These are phyloP conservation scores for Fusarium tupiense DNA, from an alignment of 2,329 filamentous ascomycete species.

Conservation along the genomic window DNA sequence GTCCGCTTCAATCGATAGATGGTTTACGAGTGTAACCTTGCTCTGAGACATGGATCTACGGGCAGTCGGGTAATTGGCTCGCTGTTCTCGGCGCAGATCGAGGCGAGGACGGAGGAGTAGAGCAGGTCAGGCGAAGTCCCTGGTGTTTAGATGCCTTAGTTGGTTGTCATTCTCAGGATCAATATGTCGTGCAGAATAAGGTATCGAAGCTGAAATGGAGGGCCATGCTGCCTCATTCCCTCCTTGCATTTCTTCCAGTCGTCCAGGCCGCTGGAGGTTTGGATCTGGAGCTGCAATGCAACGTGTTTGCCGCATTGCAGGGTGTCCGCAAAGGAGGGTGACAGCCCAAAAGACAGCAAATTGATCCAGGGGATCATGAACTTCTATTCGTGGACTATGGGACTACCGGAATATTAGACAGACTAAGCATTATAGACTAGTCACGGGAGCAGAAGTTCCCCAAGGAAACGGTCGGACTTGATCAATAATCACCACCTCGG, in stretches of 20 bases:
- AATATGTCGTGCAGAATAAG: too few relatives aligned
- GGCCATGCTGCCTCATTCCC: accelerated
- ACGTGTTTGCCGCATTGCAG: too few relatives aligned
- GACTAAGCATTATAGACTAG: accelerated
- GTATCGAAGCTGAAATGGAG: too few relatives aligned
- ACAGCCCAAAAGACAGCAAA: neutral
- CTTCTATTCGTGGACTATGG: neutral
- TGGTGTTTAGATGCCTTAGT: neutral
- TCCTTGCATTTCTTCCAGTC: accelerated
- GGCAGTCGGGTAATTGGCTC: neutral
- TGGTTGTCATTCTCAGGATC: accelerated
- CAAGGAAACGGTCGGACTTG: neutral
- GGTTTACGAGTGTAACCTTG: neutral
- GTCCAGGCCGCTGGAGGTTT: accelerated
- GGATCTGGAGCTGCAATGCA: too few relatives aligned
- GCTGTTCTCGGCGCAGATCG: neutral
- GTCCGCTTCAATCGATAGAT: neutral
- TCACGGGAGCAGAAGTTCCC: accelerated
- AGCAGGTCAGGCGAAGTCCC: neutral
- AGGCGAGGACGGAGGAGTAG: neutral
- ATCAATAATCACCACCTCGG: neutral
- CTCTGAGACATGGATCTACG: neutral
- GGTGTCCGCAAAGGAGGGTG: accelerated
- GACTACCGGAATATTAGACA: too few relatives aligned
- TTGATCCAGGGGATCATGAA: accelerated